Conservation (phyloP, 108 stramenopile species). For the Pseudonitzschia multiseries region DNA sequence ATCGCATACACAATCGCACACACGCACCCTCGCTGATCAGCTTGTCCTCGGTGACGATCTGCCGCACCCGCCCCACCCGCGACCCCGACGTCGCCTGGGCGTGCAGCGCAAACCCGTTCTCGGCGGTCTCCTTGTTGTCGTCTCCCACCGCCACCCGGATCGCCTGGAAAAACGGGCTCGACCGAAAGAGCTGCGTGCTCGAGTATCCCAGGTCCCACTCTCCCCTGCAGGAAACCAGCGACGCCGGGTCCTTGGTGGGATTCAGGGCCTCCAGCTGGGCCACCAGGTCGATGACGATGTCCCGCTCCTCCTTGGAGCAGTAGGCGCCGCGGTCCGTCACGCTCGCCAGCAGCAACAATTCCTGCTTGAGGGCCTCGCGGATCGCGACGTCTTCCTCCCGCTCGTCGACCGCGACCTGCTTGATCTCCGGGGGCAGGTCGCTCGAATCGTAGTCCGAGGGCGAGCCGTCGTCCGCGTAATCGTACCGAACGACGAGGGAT, state of each 20-base stretch:
- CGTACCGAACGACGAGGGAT: slow-evolving; percentile 13
- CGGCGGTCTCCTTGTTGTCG: slow-evolving; percentile 59
- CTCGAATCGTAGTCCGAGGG: slow-evolving; percentile 47
- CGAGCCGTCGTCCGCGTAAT: slow-evolving; percentile 25
- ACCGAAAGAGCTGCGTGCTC: slow-evolving; percentile 82
- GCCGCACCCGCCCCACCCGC: slow-evolving; percentile 75
- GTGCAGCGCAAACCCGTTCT: slow-evolving; percentile 76
- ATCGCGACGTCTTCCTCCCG: slow-evolving; percentile 74
- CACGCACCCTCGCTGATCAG: slow-evolving; percentile 39
- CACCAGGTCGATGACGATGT: slow-evolving; percentile 75
- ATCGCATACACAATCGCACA: too few relatives aligned
- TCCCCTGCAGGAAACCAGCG: slow-evolving; percentile 65
- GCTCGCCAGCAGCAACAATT: slow-evolving; percentile 72
- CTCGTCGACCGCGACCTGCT: slow-evolving; percentile 60
- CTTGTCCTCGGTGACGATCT: slow-evolving; percentile 49
- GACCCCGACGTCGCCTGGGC: slow-evolving; percentile 70
- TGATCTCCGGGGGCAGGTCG: slow-evolving; percentile 32
- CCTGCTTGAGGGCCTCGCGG: slow-evolving; percentile 77
- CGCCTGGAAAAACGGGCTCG: slow-evolving; percentile 78
- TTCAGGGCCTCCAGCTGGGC: slow-evolving; percentile 82
- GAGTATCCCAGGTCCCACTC: slow-evolving; percentile 81
- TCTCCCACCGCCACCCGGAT: slow-evolving; percentile 62
- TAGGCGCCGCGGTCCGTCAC: slow-evolving; percentile 77
- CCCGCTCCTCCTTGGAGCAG: slow-evolving; percentile 60
- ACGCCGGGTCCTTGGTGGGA: slow-evolving; percentile 73